A percentile compares a stretch with the other conserved stretches of the same genome.
These are phyloP conservation scores for Globisporangium solare DNA, from an alignment of 352 stramenopile species.

Conservation along the genomic window DNA sequence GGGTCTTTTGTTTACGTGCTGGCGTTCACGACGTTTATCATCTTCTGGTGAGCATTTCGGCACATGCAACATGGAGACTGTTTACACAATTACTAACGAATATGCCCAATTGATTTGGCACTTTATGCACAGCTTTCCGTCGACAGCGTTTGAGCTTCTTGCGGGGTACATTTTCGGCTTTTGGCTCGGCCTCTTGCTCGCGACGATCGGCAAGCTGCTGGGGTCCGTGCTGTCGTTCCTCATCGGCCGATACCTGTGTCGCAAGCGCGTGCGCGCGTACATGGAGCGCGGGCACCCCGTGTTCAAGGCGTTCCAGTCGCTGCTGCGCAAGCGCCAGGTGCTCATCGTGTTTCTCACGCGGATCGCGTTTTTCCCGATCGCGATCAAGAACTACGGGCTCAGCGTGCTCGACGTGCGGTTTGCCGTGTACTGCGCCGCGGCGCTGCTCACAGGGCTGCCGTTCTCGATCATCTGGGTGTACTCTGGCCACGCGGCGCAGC, in stretches of 20 bases:
- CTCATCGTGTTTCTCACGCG: constrained; percentile 79
- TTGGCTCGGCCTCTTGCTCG: constrained; percentile 58
- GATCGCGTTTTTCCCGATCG: constrained; percentile 79
- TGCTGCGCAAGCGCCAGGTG: constrained; percentile 54
- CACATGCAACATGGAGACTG: too few species aligned
- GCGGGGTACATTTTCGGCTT: constrained; percentile 79
- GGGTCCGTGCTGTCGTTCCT: constrained; percentile 64
- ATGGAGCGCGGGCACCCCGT: constrained; percentile 68
- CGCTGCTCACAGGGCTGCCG: constrained; percentile 56
- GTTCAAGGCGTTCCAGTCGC: constrained; percentile 61
- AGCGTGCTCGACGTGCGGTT: constrained; percentile 75
- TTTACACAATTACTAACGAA: too few species aligned
- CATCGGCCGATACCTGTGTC: constrained; percentile 67
- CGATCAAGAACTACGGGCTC: constrained; percentile 84
- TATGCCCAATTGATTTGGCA: constrained; percentile 7
- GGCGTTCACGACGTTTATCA: constrained; percentile 18
- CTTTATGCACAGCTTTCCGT: constrained; percentile 44
- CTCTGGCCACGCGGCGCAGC: constrained; percentile 60
- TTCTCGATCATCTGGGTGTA: constrained; percentile 82
- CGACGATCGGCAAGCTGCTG: constrained; percentile 58
- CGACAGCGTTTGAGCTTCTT: constrained; percentile 71
- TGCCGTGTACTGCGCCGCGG: constrained; percentile 55
- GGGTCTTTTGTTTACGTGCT: constrained; percentile 16
- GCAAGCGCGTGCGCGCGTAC: constrained; percentile 53
- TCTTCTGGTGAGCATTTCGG: constrained; percentile 13